Percentiles rank a stretch among this genome's conserved stretches.
phyloP scores from a whole-genome alignment of 164 flowering plant genomes.

The Paratinospora sagittata region DNA sequence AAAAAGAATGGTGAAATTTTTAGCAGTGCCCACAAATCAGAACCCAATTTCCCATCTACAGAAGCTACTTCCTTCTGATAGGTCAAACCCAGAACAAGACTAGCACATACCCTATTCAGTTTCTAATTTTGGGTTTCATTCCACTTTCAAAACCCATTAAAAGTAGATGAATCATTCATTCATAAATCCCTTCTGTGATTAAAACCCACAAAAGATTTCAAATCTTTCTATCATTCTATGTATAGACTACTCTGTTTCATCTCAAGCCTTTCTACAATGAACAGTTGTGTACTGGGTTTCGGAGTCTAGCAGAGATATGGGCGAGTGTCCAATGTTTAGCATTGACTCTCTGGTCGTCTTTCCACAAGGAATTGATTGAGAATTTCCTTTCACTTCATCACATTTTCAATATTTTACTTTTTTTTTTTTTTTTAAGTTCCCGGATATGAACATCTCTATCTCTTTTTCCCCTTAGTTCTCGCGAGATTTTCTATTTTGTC shows the following conservation, averaged over 20 bases:
- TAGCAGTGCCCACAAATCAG: constrained; percentile 5
- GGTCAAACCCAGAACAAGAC: constrained; percentile 9
- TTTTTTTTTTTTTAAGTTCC: not conserved
- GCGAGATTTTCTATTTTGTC: not conserved
- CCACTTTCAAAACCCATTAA: not conserved
- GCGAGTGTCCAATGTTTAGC: not conserved
- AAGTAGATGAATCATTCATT: not conserved
- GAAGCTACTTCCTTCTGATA: not conserved
- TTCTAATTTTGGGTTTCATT: not conserved
- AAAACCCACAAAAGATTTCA: not conserved
- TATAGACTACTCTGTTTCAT: not conserved
- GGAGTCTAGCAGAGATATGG: not conserved
- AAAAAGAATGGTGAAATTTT: not conserved
- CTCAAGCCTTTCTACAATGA: not conserved
- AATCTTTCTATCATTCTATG: not conserved
- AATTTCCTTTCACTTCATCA: not conserved
- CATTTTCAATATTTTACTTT: not conserved
- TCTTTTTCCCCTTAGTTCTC: not conserved
- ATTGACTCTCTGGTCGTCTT: not conserved
- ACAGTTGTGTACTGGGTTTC: not conserved
- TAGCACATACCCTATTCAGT: not conserved
- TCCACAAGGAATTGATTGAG: not conserved
- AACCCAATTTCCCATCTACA: constrained; percentile 10
- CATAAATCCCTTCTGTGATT: too few relatives aligned
- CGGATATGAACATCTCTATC: too few relatives aligned